Conservation (phyloP, 208 protist genomes). For the Trypanosoma cruzi region DNA sequence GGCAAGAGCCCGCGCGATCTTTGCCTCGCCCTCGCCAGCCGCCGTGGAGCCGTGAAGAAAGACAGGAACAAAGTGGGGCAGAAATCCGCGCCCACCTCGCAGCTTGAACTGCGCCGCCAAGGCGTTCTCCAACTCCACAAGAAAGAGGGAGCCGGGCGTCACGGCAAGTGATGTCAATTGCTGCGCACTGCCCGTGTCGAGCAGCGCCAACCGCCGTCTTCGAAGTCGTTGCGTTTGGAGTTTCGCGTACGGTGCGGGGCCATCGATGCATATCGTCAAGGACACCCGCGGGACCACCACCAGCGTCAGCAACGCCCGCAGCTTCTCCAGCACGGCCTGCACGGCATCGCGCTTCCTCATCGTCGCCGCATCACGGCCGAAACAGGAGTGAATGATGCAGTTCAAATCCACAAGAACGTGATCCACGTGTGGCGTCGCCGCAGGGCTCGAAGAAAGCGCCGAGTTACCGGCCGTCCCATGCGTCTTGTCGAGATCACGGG, state of each 20-base stretch:
- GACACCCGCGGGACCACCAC: slow-evolving; percentile 61
- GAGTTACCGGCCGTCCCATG: slow-evolving; percentile 10
- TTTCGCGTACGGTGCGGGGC: slow-evolving; percentile 81
- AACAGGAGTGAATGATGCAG: slow-evolving; percentile 85
- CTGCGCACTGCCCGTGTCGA: slow-evolving; percentile 44
- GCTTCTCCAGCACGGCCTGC: slow-evolving; percentile 69
- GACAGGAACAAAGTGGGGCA: slow-evolving; percentile 53
- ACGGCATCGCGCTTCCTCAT: slow-evolving; percentile 69
- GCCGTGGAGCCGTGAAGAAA: slow-evolving; percentile 82
- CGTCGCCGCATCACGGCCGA: slow-evolving; percentile 27
- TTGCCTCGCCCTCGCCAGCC: slow-evolving; percentile 82
- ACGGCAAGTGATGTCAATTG: slow-evolving; percentile 72
- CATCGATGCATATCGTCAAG: slow-evolving; percentile 82
- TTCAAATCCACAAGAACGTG: slow-evolving; percentile 89
- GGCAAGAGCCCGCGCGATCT: slow-evolving; percentile 77
- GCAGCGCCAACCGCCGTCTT: slow-evolving; percentile 59
- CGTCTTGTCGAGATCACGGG: slow-evolving; percentile 18
- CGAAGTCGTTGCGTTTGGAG: slow-evolving; percentile 83
- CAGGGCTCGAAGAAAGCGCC: slow-evolving; percentile 5
- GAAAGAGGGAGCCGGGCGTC: slow-evolving; percentile 81
- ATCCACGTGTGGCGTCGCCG: slow-evolving; percentile 38
- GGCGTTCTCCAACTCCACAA: slow-evolving; percentile 88
- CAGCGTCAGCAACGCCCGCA: slow-evolving; percentile 63
- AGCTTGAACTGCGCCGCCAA: slow-evolving; percentile 77
- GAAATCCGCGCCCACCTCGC: slow-evolving; percentile 59